These are phyloP conservation scores for Fraxinus pennsylvanica DNA, from an alignment of 257 asterid species.

Conservation along the genomic window DNA sequence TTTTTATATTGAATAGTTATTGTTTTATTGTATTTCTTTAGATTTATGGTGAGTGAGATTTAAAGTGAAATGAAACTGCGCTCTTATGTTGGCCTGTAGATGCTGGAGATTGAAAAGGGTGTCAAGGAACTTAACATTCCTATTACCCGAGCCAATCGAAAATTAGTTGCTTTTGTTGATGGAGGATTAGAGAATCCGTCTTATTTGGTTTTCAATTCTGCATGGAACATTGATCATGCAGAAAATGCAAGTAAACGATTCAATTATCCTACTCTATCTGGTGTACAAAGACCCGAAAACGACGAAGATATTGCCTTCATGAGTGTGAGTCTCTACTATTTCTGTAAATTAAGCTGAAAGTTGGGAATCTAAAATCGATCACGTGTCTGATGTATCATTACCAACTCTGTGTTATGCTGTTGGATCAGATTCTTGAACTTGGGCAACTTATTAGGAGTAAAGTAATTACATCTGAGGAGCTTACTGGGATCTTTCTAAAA, in stretches of 20 bases:
- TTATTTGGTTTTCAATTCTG: constrained; percentile 64
- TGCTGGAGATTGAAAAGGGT: constrained; percentile 74
- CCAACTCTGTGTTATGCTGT: constrained; percentile 4
- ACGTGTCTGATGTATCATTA: background rate
- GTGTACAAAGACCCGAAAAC: constrained; percentile 52
- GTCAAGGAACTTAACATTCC: constrained; percentile 72
- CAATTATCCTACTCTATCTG: constrained; percentile 48
- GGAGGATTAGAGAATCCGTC: constrained; percentile 87
- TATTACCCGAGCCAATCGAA: constrained; percentile 56
- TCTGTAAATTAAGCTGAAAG: background rate
- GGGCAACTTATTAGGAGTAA: constrained; percentile 74
- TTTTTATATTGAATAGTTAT: background rate
- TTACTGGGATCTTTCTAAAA: constrained; percentile 54
- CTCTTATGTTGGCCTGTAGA: constrained; percentile 34
- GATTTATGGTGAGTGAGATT: constrained; percentile 10
- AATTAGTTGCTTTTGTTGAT: constrained; percentile 66
- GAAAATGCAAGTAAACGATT: constrained; percentile 37
- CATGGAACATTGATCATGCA: constrained; percentile 42
- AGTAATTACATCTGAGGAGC: constrained; percentile 76
- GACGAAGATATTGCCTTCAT: constrained; percentile 86
- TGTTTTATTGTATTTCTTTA: constrained; percentile 12
- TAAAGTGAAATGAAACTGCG: background rate
- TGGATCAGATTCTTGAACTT: constrained; percentile 72
- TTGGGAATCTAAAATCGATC: background rate
- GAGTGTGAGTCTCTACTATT: constrained; percentile 56